Evolutionary conservation across 73 alveolate species (phyloP).

Genomic region (Urostyla sp.): DNA sequence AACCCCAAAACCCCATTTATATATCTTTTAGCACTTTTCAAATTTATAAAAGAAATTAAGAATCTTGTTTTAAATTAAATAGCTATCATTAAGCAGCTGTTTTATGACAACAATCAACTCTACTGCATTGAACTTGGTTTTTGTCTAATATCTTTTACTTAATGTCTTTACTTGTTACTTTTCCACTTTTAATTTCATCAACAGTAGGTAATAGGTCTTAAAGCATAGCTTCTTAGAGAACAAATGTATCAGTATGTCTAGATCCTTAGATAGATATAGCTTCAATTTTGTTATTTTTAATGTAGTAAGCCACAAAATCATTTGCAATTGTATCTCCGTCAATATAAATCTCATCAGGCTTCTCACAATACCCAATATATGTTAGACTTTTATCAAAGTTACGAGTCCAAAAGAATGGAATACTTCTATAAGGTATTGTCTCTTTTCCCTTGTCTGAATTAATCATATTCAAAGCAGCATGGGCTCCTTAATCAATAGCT

Average conservation of each 20-base stretch:
- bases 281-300: conserved; percentile 32
- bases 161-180: too few species aligned
- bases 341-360: conserved; percentile 69
- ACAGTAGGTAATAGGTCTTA: conserved; percentile 21
- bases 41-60: too few species aligned
- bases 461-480: conserved; percentile 89
- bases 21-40: too few species aligned
- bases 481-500: conserved; percentile 80
- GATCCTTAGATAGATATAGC: conserved; percentile 48
- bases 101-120: too few species aligned
- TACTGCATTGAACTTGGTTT: too few species aligned
- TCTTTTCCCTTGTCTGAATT: too few species aligned
- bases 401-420: conserved; percentile 94
- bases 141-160: too few species aligned
- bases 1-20: too few species aligned
- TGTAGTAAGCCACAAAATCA: conserved; percentile 77
- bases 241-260: neutral
- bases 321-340: conserved; percentile 65
- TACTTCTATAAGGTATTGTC: conserved; percentile 70
- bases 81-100: too few species aligned
- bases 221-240: conserved; percentile 31
- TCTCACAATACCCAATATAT: conserved; percentile 65
- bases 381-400: conserved; percentile 56
- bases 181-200: conserved; percentile 9
- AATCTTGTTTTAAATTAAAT: too few species aligned